phyloP scores from a whole-genome alignment of 2,329 filamentous ascomycete genomes.

The Xylaria sp. region DNA sequence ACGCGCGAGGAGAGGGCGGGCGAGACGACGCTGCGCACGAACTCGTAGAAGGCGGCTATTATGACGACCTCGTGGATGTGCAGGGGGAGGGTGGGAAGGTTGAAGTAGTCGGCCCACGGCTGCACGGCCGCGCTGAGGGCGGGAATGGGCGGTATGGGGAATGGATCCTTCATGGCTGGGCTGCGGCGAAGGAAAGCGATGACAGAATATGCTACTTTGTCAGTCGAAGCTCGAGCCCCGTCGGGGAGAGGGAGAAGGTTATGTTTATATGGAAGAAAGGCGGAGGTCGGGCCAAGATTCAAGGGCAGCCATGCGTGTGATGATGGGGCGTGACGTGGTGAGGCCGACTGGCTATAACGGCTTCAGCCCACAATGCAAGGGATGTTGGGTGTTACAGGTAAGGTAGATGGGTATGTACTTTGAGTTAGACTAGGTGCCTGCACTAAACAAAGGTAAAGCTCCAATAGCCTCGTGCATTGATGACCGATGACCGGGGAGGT shows the following conservation, averaged over 20 bases:
- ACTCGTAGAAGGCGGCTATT: slow-evolving; percentile 73
- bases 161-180: slow-evolving; percentile 74
- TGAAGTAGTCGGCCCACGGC: slow-evolving; percentile 70
- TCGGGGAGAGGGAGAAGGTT: too few relatives aligned
- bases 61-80: slow-evolving; percentile 81
- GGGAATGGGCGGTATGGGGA: slow-evolving; percentile 70
- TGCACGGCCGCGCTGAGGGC: slow-evolving; percentile 65
- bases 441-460: background rate
- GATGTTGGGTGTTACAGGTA: background rate
- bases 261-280: background rate
- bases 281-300: slow-evolving; percentile 1
- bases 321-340: slow-evolving; percentile 3
- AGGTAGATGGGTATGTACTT: background rate
- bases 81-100: slow-evolving; percentile 73
- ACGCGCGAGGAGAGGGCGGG: slow-evolving; percentile 71
- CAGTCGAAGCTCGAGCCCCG: background rate
- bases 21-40: slow-evolving; percentile 73
- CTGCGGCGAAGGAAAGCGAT: background rate
- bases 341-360: background rate
- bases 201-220: background rate
- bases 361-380: background rate
- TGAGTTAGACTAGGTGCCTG: background rate
- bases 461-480: slow-evolving; percentile 1
- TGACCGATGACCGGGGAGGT: background rate
- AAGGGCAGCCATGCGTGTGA: background rate